phyloP scores from a whole-genome alignment of 192 early-diverging fungal genomes.

The Entomortierella lignicola region DNA sequence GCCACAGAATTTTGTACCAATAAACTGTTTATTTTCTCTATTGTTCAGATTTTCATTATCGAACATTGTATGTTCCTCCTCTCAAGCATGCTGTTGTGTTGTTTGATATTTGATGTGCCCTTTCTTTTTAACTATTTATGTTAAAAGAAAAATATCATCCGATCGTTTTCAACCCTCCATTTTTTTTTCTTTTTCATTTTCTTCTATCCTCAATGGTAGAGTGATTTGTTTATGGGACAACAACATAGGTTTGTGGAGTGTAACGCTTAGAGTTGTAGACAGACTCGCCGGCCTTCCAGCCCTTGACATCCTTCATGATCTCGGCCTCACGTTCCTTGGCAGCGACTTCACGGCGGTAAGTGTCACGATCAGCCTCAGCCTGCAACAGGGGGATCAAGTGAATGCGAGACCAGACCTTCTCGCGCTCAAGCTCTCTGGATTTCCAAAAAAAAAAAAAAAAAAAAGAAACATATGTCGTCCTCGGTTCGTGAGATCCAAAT shows the following conservation, averaged over 20 bases:
- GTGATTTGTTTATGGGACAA: conserved; percentile 65
- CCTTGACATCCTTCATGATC: conserved; percentile 88
- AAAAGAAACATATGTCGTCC: not conserved
- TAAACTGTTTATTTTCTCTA: conserved; percentile 10
- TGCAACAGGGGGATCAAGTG: conserved; percentile 90
- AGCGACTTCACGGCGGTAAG: conserved; percentile 83
- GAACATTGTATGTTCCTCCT: not conserved
- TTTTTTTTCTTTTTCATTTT: no score
- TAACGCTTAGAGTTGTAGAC: conserved; percentile 93
- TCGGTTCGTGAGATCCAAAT: not conserved
- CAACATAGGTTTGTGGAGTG: conserved; percentile 72
- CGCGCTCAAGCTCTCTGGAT: conserved; percentile 87
- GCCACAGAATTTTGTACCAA: no score
- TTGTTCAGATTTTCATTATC: not conserved
- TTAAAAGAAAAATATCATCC: not conserved
- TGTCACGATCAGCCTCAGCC: conserved; percentile 94
- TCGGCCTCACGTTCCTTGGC: conserved; percentile 78
- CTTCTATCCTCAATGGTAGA: not conserved
- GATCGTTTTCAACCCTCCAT: no score
- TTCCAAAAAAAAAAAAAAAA: not conserved
- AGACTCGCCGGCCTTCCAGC: conserved; percentile 83
- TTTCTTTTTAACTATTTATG: not conserved
- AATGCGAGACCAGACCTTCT: conserved; percentile 94
- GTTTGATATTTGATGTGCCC: not conserved
- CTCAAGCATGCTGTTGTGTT: not conserved